Evolutionary conservation across 495 filamentous ascomycete genomes (phyloP), one percentile per base, ranked within the genome.

Genomic region (Oidiodendron maius): DNA sequence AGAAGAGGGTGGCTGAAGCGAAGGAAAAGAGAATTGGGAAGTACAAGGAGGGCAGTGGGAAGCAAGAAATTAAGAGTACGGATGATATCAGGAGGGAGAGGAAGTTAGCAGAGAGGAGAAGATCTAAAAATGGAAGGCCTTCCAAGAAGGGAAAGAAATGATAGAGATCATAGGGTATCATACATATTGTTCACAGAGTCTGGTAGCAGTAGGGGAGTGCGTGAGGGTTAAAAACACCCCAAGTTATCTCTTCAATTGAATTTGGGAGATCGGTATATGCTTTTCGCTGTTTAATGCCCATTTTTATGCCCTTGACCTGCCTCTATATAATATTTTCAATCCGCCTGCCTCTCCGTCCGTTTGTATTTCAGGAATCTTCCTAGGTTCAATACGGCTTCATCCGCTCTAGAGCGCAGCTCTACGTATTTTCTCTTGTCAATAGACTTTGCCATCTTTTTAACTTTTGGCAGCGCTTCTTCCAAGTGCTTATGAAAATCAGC

Each of bases 121-220:
- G 69, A 60, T 85, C 86, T 63, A 98, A 96, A 80, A 97, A 95
- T 60, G 91, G 85, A 1, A 71, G 91, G 63, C 90, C 90, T n/a
- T 62, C 76, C 66, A 89, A 81, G 74, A 65, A 65, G 46, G 71
- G 68, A 59, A 60, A 63, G 58, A 55, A 51, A 48, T 54, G 50
- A 55, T 40, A 12, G 26, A n/a, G n/a, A n/a, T n/a, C n/a, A n/a
- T n/a, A n/a, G n/a, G n/a, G n/a, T n/a, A n/a, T n/a, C n/a, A n/a
- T n/a, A n/a, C n/a, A n/a, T n/a, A n/a, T n/a, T n/a, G n/a, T n/a
- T n/a, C n/a, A n/a, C n/a, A n/a, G n/a, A n/a, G n/a, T n/a, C n/a
- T n/a, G n/a, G n/a, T n/a, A n/a, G n/a, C n/a, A n/a, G n/a, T n/a
- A n/a, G n/a, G n/a, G n/a, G n/a, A n/a, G n/a, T n/a, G n/a, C n/a